Base-by-base conservation (phyloP, 2,329 filamentous ascomycete genomes). In the Sporothrix brunneoviolacea region DNA sequence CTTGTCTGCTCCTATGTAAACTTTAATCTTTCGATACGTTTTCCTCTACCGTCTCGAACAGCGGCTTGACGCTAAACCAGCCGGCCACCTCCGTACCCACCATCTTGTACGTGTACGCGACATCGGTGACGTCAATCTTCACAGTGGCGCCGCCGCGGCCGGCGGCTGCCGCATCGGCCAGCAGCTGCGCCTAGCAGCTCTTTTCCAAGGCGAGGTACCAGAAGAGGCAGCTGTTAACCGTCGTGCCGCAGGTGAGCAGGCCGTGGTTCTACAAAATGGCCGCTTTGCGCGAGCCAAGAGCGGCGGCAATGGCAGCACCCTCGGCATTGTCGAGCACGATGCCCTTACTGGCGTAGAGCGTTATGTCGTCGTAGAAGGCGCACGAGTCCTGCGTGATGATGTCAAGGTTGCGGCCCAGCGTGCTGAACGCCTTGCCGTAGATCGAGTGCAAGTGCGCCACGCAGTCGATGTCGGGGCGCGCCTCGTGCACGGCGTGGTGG, bases 361-460 rank as follows among this genome's bases (percentile, higher is more conserved):
- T 28, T 5, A 28, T 5, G 24, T 28, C 24, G 24, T 28, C 24
- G 24, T 28, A 10, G 24, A 28, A 28, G 24, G 24, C 24, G 24
- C 76, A 77, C 0, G 80, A 75, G 59, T 81, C 83, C 64, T 79
- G 82, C 41, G 78, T 85, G 35, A 86, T 64, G 82, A 86, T 86
- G 51, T 86, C 83, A 12, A 88, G 68, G 3, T 75, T 75, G 3
- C 69, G 70, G 0, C 73, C 81, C 60, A 87, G 87, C 1, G 73
- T 70, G 35, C 75, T 79, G 79, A 82, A 87, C 0, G 83, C 82
- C 55, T 84, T 81, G 2, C 83, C 84, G 12, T 79, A 72, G 39
- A 74, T 71, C 21, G 75, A 77, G 59, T 88, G 84, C 5, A 77
- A 77, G 60, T 88, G 84, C 60, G 82, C 86, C 9, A 83, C 78